phyloP scores from a whole-genome alignment of 139 green algal species.

The Zygnema circumcarinatum region DNA sequence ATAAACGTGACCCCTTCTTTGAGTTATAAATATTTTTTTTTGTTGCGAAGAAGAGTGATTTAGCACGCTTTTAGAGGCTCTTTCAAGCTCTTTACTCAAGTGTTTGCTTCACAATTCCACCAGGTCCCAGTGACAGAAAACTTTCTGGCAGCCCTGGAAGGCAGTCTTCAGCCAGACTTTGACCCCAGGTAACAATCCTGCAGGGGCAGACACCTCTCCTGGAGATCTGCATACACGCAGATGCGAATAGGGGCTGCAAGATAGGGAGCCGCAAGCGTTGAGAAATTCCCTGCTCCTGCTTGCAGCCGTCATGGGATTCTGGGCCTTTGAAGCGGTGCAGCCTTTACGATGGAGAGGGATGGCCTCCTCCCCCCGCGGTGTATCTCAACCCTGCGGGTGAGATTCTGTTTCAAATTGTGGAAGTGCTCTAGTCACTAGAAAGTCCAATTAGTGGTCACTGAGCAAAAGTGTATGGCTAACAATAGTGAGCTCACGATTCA shows the following conservation, averaged over 20 bases:
- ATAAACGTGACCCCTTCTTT: neutral
- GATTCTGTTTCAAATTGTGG: no score
- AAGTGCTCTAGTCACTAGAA: no score
- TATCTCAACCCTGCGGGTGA: no score
- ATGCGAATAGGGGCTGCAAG: neutral
- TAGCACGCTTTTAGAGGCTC: neutral
- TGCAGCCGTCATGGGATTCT: neutral
- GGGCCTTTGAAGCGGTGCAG: neutral
- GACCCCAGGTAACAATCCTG: neutral
- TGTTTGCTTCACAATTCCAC: no score
- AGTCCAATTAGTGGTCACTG: no score
- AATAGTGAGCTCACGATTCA: no score
- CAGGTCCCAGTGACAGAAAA: no score
- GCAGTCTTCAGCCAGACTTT: neutral
- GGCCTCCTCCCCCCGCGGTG: neutral
- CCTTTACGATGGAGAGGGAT: neutral
- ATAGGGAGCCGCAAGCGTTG: neutral
- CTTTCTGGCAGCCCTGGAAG: no score
- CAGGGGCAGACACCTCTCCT: neutral
- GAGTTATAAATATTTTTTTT: neutral
- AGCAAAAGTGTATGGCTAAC: no score
- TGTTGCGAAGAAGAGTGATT: no score
- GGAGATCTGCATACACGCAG: neutral
- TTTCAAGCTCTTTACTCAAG: neutral
- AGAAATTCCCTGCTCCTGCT: neutral